Evolutionary conservation across 306 rosid species (phyloP), one percentile per base, ranked within the genome.

Genomic region (Abrus pulchellus): DNA sequence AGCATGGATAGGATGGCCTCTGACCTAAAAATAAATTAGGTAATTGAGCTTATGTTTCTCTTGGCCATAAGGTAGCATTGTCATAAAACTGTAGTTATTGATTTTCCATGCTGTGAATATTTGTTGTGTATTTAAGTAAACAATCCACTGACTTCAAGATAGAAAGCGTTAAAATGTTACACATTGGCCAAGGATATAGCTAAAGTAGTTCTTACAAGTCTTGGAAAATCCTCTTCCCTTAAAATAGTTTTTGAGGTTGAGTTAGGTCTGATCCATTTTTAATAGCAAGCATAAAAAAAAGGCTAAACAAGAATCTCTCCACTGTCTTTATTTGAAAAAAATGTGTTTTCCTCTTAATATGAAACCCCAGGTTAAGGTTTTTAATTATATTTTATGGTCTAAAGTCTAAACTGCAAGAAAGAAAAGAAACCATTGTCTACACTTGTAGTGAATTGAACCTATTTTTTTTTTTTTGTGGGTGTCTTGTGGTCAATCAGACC

Each of bases 11-110:
- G 74, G 64, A 76, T 59, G 74, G 52, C 75, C 28, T 48, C 45
- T 75, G 10, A n/a, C 61, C 76, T 29, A 28, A 69, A 72, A 76
- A 48, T 49, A 33, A 67, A 55, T 68, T 62, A 59, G 45, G 57
- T 60, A 13, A 84, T 32, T 53, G 64, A 72, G 72, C 74, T 67
- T 68, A 56, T 48, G 72, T 59, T 84, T 75, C 85, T 80, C 57
- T 30, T 59, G 78, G 76, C 76, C 40, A 45, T 54, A 57, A 68
- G 56, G 61, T 11, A 9, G 56, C 64, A 30, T 74, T 72, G 50
- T 54, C 56, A 41, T 72, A 61, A 68, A 66, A 33, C 59, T 50
- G 56, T 68, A 71, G 32, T 64, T 60, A 5, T 4, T 33, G 36
- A 53, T 66, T 68, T 77, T 72, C 74, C 80, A 36, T 63, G 45